Evolutionary conservation across 2,329 filamentous ascomycete genomes (phyloP).

Genomic region (Alternaria incomplexa): DNA sequence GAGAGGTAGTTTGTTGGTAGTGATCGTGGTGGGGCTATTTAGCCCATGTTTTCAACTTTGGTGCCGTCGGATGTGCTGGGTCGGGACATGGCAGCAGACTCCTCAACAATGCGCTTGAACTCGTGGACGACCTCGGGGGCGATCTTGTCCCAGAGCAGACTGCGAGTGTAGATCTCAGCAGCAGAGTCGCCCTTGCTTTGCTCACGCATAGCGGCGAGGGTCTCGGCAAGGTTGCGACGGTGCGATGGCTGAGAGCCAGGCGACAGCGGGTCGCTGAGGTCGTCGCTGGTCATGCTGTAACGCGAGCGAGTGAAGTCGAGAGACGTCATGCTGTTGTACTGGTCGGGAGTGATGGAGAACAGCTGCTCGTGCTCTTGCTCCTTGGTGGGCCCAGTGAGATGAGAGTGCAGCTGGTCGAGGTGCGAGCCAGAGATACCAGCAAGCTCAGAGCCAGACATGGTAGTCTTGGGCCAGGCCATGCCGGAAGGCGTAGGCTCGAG

Average conservation of each 20-base stretch:
- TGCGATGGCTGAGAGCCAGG: slow-evolving; percentile 57
- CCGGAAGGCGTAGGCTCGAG: slow-evolving; percentile 49
- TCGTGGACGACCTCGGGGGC: slow-evolving; percentile 89
- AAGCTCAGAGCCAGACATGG: slow-evolving; percentile 46
- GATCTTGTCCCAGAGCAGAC: slow-evolving; percentile 92
- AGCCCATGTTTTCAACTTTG: slow-evolving; percentile 39
- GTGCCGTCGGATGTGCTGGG: slow-evolving; percentile 43
- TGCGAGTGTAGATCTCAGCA: slow-evolving; percentile 90
- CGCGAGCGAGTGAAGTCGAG: slow-evolving; percentile 68
- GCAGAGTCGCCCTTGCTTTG: slow-evolving; percentile 72
- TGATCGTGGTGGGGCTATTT: slow-evolving; percentile 13
- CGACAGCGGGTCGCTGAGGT: slow-evolving; percentile 45
- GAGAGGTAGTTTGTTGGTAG: slow-evolving; percentile 20
- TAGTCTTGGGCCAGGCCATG: slow-evolving; percentile 46
- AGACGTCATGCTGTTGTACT: slow-evolving; percentile 85
- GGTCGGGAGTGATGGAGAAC: slow-evolving; percentile 82
- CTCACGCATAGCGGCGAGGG: slow-evolving; percentile 77
- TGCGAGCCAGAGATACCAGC: slow-evolving; percentile 44
- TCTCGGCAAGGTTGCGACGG: slow-evolving; percentile 78
- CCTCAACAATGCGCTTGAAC: slow-evolving; percentile 89
- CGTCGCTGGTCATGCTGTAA: slow-evolving; percentile 58
- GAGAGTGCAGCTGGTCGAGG: slow-evolving; percentile 51
- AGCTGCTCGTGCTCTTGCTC: slow-evolving; percentile 88
- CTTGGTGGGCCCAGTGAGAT: slow-evolving; percentile 68
- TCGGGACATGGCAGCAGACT: slow-evolving; percentile 60